Base-by-base conservation (phyloP, 1,284 basidiomycete genomes). In the Singerocomus inundabilis region DNA sequence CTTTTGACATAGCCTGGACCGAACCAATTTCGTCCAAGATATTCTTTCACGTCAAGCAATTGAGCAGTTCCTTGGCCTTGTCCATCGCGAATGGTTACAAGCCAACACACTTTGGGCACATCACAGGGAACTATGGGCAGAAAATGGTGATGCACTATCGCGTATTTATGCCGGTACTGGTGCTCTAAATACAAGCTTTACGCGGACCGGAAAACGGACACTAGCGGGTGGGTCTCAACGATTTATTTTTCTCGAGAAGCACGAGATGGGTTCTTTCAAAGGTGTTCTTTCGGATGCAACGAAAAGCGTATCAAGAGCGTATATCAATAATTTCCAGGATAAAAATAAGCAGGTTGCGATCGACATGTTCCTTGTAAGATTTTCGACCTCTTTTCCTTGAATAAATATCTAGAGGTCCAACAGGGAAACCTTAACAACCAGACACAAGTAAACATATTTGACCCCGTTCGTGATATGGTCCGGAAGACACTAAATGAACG, bases 241-340 rank as follows among this genome's bases (percentile, higher is more conserved):
- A 41, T 2, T 38, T 16, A 13, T 49, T 30, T 7, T 15, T 47
- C n/a, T 25, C 24, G 16, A 26, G 42, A 16, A 11, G 16, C 34
- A 36, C 31, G 6, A 39, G 44, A 49, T 59, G 38, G 48, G 56
- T 46, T 43, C 25, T 38, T 36, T 45, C 24, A 39, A 58, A 77
- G 93, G 93, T 29, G 79, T 97, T 26, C 71, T 99, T 21, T 94
- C 93, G 16, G 94, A 99, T 70, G 96, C 96, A 5, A 97, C 94
- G 2, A 99, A 99, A 70, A 96, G 93, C 61, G 92, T 97, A 18
- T 88, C 84, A 13, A 81, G 94, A 51, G 94, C 96, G 48, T 98
- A 98, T 64, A 97, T 98, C 68, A 97, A 96, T 68, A 98, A 98
- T 66, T 98, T 99, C 67, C 91, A 96, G 59, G 97, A 99, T 69